A percentile compares a stretch with the other conserved stretches of the same genome.
These are phyloP conservation scores for Thecaphora frezii DNA, from an alignment of 1,284 basidiomycete genomes.

Conservation along the genomic window DNA sequence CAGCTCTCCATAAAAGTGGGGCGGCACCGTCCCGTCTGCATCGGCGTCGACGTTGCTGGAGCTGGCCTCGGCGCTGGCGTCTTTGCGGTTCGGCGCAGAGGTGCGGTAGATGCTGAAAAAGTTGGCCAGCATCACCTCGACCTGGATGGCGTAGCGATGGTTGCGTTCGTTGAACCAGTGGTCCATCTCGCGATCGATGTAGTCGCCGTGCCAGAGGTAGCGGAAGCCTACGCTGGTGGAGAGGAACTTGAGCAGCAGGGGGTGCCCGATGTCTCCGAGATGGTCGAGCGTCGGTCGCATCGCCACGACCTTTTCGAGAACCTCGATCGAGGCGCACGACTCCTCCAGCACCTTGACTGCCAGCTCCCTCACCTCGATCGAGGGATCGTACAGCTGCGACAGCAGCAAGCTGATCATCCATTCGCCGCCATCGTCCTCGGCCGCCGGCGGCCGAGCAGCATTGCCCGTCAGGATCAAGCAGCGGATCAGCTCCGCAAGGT, in stretches of 20 bases:
- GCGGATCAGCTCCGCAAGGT: constrained; percentile 67
- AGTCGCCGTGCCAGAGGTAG: constrained; percentile 85
- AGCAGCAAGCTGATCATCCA: constrained; percentile 68
- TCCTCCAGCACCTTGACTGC: constrained; percentile 87
- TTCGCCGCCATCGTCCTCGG: constrained; percentile 21
- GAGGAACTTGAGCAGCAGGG: constrained; percentile 83
- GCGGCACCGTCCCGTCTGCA: constrained; percentile 78
- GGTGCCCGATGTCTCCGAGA: constrained; percentile 86
- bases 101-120: constrained; percentile 67
- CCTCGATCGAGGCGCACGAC: constrained; percentile 79
- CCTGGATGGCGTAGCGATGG: constrained; percentile 78
- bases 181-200: constrained; percentile 92
- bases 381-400: constrained; percentile 92
- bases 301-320: constrained; percentile 85
- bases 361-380: constrained; percentile 82
- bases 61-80: not conserved
- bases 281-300: constrained; percentile 94
- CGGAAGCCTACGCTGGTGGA: constrained; percentile 89
- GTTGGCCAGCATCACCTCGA: constrained; percentile 80
- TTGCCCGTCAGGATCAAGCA: constrained; percentile 16
- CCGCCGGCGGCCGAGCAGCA: constrained; percentile 1
- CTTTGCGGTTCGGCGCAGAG: constrained; percentile 55
- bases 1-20: constrained; percentile 97
- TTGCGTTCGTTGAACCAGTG: constrained; percentile 86
- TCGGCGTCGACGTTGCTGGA: not conserved